These are phyloP conservation scores for Alternaria gansuensis DNA, from an alignment of 2,329 filamentous ascomycete genomes.

Conservation along the genomic window DNA sequence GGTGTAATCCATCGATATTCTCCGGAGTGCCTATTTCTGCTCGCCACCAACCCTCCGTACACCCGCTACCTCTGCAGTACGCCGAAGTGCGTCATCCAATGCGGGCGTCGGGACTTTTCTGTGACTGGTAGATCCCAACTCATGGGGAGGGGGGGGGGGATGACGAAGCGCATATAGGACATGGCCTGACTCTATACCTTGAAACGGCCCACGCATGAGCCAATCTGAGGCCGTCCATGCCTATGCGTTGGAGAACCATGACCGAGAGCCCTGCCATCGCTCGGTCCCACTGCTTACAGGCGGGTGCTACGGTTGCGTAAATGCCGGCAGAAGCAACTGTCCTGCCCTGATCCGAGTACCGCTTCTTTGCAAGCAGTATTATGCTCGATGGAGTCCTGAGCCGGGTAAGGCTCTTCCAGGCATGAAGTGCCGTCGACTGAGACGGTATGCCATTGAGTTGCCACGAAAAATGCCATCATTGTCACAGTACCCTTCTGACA, in stretches of 20 bases:
- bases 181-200: conserved; percentile 47
- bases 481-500: conserved; percentile 6
- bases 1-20: conserved; percentile 26
- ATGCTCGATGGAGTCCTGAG: conserved; percentile 33
- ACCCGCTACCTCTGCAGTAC: conserved; percentile 37
- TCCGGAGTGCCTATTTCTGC: conserved; percentile 28
- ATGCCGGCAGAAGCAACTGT: conserved; percentile 47
- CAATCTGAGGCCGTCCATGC: conserved; percentile 51
- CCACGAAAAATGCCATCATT: conserved; percentile 14
- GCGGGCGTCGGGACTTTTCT: conserved; percentile 42
- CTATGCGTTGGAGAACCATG: conserved; percentile 50
- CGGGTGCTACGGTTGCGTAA: conserved; percentile 51
- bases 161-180: conserved; percentile 53
- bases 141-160: conserved; percentile 42
- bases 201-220: conserved; percentile 55
- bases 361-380: conserved; percentile 36
- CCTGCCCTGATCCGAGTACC: conserved; percentile 43
- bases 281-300: conserved; percentile 44
- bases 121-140: conserved; percentile 50
- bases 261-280: conserved; percentile 36
- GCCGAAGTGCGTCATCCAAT: conserved; percentile 44
- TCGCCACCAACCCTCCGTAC: conserved; percentile 38
- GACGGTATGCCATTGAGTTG: conserved; percentile 29
- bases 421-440: conserved; percentile 35
- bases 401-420: conserved; percentile 44